Evolutionary conservation across 805 yeast species (phyloP), one percentile per base, ranked within the genome.

Genomic region (Ogataea philodendri): DNA sequence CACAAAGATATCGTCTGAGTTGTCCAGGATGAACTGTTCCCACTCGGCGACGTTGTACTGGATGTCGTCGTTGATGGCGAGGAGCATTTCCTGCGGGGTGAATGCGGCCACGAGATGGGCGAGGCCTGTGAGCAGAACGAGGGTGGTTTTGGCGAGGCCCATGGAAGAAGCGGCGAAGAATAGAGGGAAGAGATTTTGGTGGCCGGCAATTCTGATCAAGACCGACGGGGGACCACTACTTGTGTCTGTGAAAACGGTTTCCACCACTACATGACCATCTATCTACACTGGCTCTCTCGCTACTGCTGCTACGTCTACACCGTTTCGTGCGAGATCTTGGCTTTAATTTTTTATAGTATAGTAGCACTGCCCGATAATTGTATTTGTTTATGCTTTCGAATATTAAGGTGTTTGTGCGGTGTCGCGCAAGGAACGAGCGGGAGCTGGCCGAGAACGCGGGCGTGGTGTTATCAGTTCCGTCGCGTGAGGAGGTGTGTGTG

Each of bases 361-460:
- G n/a, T n/a, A n/a, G n/a, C n/a, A 22, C 37, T 17, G 23, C 32
- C 28, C 26, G 25, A 27, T 27, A 32, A 17, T 37, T 37, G n/a
- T 37, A 17, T 23, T 23, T 31, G 22, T 32, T 29, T 32, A 30
- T 30, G 33, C 26, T 31, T 37, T 26, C 35, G 1, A 77, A 78
- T 44, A 78, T 80, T 30, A 71, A 71, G 32, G 86, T 80, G 3
- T 78, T 72, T 11, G 82, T 79, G 7, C 65, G 86, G 44, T 76
- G 84, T 48, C 61, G 86, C 37, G 80, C 80, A 3, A 57, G 86
- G 37, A 79, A 71, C 44, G 66, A 69, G 26, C 66, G 78, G 37
- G 86, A 80, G 50, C 66, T 78, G 8, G 57, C 58, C 26, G 73
- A 77, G 11, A 76, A 76, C 54, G 71, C 81, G 41, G 70, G 78